phyloP scores from a whole-genome alignment of 352 stramenopile species.

The Pythium insidiosum region DNA sequence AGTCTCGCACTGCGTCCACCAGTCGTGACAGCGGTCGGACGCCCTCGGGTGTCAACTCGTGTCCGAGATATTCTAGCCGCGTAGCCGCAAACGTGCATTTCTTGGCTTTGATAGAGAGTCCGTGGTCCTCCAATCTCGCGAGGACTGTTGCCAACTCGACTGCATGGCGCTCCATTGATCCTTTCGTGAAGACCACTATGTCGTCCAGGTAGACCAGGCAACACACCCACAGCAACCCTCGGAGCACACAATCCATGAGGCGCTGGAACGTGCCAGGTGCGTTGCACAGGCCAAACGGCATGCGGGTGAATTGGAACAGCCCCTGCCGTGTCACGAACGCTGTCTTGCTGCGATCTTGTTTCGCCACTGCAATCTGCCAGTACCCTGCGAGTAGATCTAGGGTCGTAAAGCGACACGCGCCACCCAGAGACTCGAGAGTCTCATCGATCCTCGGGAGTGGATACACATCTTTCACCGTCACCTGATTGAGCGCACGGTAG shows the following conservation, averaged over 20 bases:
- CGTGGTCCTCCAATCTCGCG: neutral
- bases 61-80: neutral
- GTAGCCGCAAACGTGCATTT: neutral
- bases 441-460: too few relatives aligned
- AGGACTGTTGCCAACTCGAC: neutral
- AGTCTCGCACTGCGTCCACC: neutral
- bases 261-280: conserved; percentile 1
- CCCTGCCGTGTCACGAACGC: too few relatives aligned
- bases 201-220: conserved; percentile 1
- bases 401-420: too few relatives aligned
- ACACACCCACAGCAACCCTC: conserved; percentile 2
- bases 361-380: too few relatives aligned
- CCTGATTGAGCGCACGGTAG: conserved; percentile 4
- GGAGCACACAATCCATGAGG: conserved; percentile 7
- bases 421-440: too few relatives aligned
- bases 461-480: conserved; percentile 19
- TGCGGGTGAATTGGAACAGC: too few relatives aligned
- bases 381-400: too few relatives aligned
- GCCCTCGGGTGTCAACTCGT: neutral
- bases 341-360: too few relatives aligned
- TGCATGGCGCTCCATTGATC: neutral
- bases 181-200: neutral
- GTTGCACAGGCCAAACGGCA: too few relatives aligned
- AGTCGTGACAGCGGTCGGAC: neutral
- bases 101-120: neutral